These are phyloP conservation scores for Eleusine indica DNA, from an alignment of 176 grass and related monocot species.

Conservation along the genomic window DNA sequence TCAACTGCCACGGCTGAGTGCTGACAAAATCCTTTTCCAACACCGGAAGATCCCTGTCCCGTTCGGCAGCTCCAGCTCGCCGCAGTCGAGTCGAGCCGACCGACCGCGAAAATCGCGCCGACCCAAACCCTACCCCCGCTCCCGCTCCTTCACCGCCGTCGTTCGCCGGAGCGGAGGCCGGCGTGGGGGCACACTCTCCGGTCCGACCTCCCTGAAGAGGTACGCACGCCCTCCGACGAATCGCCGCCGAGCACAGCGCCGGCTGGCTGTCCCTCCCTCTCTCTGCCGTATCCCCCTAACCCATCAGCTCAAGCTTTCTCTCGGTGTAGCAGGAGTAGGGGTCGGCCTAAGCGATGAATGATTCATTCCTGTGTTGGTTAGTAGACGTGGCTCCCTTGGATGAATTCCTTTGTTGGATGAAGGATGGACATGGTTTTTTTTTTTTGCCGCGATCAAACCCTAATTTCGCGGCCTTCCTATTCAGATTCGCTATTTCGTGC, in stretches of 20 bases:
- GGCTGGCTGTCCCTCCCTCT: neutral
- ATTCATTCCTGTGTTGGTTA: neutral
- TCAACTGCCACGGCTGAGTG: neutral
- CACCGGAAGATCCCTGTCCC: neutral
- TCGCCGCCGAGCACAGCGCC: too few species aligned
- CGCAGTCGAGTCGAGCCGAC: neutral
- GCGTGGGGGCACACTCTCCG: neutral
- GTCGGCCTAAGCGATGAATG: neutral
- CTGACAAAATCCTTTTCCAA: neutral
- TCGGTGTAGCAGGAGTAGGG: neutral
- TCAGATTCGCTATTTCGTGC: neutral
- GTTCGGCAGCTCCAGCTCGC: neutral
- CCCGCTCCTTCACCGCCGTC: neutral
- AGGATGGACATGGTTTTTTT: neutral
- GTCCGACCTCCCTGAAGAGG: neutral
- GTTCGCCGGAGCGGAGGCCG: constrained; percentile 6
- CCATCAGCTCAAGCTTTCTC: neutral
- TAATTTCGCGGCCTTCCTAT: neutral
- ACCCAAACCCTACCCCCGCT: neutral
- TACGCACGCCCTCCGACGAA: neutral
- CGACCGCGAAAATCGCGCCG: neutral
- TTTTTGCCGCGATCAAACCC: neutral
- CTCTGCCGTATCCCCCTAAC: neutral
- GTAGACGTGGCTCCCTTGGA: neutral
- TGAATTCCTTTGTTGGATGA: neutral